phyloP scores from a whole-genome alignment of 2,329 filamentous ascomycete species.

The Hortaea werneckii region DNA sequence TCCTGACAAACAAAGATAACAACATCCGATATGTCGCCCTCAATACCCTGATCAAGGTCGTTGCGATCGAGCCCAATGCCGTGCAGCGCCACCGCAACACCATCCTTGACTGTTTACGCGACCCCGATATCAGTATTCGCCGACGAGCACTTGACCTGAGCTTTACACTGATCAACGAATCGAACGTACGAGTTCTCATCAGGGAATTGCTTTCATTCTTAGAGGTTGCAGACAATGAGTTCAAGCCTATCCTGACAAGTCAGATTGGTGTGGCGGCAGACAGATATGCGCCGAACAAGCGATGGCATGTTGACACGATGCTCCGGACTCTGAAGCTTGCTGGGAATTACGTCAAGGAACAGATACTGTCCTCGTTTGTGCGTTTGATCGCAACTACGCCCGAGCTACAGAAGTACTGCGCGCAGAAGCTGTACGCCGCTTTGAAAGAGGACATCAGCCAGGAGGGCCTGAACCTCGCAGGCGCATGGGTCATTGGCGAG shows the following conservation, averaged over 20 bases:
- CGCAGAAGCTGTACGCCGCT: conserved; percentile 84
- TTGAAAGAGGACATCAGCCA: conserved; percentile 96
- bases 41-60: conserved; percentile 95
- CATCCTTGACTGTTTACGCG: conserved; percentile 87
- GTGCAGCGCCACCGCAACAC: conserved; percentile 96
- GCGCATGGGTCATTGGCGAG: conserved; percentile 95
- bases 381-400: conserved; percentile 89
- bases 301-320: conserved; percentile 99
- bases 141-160: conserved; percentile 91
- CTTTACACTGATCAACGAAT: conserved; percentile 95
- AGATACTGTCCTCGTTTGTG: conserved; percentile 93
- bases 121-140: conserved; percentile 96
- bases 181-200: conserved; percentile 87
- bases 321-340: conserved; percentile 84
- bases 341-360: conserved; percentile 95
- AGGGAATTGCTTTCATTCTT: conserved; percentile 88
- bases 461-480: conserved; percentile 85
- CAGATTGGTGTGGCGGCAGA: conserved; percentile 97
- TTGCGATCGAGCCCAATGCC: conserved; percentile 94
- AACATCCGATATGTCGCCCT: conserved; percentile 97
- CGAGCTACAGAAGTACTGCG: conserved; percentile 90
- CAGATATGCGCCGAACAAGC: conserved; percentile 88
- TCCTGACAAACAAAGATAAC: conserved; percentile 96
- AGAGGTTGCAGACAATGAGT: conserved; percentile 95
- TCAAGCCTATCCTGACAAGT: conserved; percentile 96